Percentiles rank a stretch among this genome's conserved stretches.
phyloP scores from a whole-genome alignment of 2,329 filamentous ascomycete genomes.

The Hymenoscyphus fructigenus region DNA sequence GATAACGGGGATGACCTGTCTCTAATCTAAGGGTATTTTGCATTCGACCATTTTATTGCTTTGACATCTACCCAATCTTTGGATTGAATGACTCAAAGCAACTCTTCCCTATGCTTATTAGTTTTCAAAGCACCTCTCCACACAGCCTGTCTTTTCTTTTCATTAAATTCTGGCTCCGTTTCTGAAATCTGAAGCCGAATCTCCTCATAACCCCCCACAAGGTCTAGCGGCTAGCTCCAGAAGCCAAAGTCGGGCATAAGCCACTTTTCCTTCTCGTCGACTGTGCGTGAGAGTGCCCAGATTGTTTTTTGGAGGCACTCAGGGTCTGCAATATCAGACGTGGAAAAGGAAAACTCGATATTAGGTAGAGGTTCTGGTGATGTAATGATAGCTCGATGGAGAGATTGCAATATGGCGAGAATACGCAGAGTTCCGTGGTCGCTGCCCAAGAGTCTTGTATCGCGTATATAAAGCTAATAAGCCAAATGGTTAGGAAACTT shows the following conservation, averaged over 20 bases:
- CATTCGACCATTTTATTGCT: slow-evolving; percentile 26
- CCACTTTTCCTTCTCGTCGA: slow-evolving; percentile 29
- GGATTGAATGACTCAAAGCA: slow-evolving; percentile 33
- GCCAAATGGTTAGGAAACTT: not conserved
- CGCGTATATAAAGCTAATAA: slow-evolving; percentile 37
- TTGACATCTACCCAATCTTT: slow-evolving; percentile 40
- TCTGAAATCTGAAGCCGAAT: slow-evolving; percentile 24
- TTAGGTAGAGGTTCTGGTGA: slow-evolving; percentile 37
- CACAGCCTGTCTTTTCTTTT: slow-evolving; percentile 27
- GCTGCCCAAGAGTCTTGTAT: slow-evolving; percentile 20
- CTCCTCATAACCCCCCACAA: slow-evolving; percentile 39
- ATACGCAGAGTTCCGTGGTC: slow-evolving; percentile 29
- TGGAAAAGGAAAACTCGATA: slow-evolving; percentile 39
- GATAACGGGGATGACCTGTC: slow-evolving; percentile 35
- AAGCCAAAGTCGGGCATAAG: slow-evolving; percentile 40
- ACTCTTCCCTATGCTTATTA: slow-evolving; percentile 27
- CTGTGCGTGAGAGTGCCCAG: slow-evolving; percentile 29
- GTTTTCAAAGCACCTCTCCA: slow-evolving; percentile 33
- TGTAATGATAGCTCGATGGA: slow-evolving; percentile 39
- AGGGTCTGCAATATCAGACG: slow-evolving; percentile 27
- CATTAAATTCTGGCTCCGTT: slow-evolving; percentile 15
- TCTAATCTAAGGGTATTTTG: not conserved
- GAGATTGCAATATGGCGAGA: slow-evolving; percentile 36
- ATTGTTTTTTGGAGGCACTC: slow-evolving; percentile 17
- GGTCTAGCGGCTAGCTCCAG: slow-evolving; percentile 38